phyloP scores from a whole-genome alignment of 1,284 basidiomycete species.

The Sphagnurus paluster region DNA sequence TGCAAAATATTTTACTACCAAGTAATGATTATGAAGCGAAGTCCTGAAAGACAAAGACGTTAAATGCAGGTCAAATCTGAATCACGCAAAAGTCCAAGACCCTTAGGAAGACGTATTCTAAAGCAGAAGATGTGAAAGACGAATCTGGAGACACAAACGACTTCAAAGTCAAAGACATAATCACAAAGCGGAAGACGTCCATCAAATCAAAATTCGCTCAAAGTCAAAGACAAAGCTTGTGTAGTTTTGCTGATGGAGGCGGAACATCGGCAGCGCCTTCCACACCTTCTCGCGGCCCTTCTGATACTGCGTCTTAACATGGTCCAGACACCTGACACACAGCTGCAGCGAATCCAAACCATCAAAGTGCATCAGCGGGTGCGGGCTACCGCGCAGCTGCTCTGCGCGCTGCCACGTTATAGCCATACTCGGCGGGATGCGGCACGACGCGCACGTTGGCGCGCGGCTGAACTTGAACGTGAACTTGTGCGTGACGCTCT shows the following conservation, averaged over 20 bases:
- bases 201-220: not conserved
- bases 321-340: slow-evolving; percentile 30
- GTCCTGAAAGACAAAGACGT: no score
- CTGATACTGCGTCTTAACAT: slow-evolving; percentile 28
- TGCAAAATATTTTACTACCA: no score
- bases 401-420: slow-evolving; percentile 30
- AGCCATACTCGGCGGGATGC: slow-evolving; percentile 14
- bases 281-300: slow-evolving; percentile 36
- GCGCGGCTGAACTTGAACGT: slow-evolving; percentile 31
- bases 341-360: slow-evolving; percentile 32
- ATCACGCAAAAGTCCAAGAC: no score
- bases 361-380: slow-evolving; percentile 34
- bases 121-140: no score
- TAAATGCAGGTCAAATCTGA: no score
- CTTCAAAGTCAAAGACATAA: no score
- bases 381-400: slow-evolving; percentile 29
- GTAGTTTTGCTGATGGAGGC: no score
- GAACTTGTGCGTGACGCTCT: slow-evolving; percentile 32
- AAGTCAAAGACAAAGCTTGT: not conserved
- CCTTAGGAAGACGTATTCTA: no score
- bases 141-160: no score
- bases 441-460: slow-evolving; percentile 22
- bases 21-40: no score
- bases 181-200: not conserved
- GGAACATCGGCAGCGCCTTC: slow-evolving; percentile 32